Evolutionary conservation across 495 filamentous ascomycete genomes (phyloP).

Genomic region (Neurospora sublineolata): DNA sequence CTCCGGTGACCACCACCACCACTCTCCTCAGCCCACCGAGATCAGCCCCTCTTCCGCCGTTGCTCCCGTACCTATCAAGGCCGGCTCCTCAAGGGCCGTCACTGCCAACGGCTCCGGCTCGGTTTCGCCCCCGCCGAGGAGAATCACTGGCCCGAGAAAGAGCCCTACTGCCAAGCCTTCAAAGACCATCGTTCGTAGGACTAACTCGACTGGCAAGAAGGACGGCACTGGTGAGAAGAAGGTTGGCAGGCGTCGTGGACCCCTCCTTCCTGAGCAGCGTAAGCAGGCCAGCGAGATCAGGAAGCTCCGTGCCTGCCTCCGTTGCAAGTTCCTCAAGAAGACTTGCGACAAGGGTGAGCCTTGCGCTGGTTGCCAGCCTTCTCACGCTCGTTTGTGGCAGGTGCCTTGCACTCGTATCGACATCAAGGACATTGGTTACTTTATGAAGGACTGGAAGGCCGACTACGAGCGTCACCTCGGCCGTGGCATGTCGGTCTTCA

Average conservation of each 20-base stretch:
- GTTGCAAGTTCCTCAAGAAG: conserved; percentile 98
- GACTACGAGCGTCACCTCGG: conserved; percentile 84
- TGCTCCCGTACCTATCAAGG: conserved; percentile 61
- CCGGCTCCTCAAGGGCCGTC: conserved; percentile 40
- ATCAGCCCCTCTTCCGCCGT: conserved; percentile 55
- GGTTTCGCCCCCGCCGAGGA: conserved; percentile 49
- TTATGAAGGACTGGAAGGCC: conserved; percentile 97
- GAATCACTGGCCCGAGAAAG: conserved; percentile 56
- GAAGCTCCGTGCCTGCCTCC: conserved; percentile 79
- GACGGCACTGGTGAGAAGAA: conserved; percentile 67
- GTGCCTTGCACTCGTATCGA: conserved; percentile 92
- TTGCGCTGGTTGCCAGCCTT: conserved; percentile 83
- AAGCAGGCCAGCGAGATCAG: conserved; percentile 91
- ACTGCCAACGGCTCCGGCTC: conserved; percentile 50
- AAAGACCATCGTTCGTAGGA: conserved; percentile 68
- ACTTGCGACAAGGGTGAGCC: conserved; percentile 93
- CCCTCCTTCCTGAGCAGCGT: conserved; percentile 81
- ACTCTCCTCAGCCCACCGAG: conserved; percentile 29
- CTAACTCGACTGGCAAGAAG: conserved; percentile 59
- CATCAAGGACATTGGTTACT: conserved; percentile 92
- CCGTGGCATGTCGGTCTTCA: conserved; percentile 76
- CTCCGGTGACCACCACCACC: conserved; percentile 36
- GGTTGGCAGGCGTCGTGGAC: conserved; percentile 74
- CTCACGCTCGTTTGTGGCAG: conserved; percentile 86
- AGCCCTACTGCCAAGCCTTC: conserved; percentile 69